Evolutionary conservation across 345 rosid genomes (phyloP).

Genomic region (Aquilaria yunnanensis): DNA sequence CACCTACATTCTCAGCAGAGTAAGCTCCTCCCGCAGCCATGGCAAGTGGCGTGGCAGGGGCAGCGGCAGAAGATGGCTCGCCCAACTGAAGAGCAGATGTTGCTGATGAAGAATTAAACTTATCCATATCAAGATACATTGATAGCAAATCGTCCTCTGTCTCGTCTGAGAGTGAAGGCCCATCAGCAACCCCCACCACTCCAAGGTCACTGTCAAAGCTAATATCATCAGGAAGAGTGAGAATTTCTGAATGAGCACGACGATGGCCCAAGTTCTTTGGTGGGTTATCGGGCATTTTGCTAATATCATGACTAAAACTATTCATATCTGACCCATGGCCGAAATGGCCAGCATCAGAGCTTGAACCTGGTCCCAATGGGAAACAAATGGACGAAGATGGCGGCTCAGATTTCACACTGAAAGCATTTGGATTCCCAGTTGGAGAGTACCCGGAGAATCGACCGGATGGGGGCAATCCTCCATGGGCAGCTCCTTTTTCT

Average conservation of each 20-base stretch:
- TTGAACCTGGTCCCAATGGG: slow-evolving; percentile 33
- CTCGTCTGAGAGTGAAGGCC: slow-evolving; percentile 75
- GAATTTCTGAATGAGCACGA: slow-evolving; percentile 91
- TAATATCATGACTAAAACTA: slow-evolving; percentile 64
- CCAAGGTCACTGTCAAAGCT: slow-evolving; percentile 89
- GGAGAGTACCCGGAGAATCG: slow-evolving; percentile 50
- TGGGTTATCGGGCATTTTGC: slow-evolving; percentile 85
- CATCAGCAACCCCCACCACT: slow-evolving; percentile 66
- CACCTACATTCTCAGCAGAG: slow-evolving; percentile 25
- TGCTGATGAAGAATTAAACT: slow-evolving; percentile 67
- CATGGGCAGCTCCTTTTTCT: slow-evolving; percentile 46
- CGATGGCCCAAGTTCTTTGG: slow-evolving; percentile 86
- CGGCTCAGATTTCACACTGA: slow-evolving; percentile 50
- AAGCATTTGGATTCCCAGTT: slow-evolving; percentile 26
- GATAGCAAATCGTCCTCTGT: slow-evolving; percentile 79
- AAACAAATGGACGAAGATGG: slow-evolving; percentile 27
- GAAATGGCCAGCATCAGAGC: slow-evolving; percentile 30
- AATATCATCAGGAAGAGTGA: slow-evolving; percentile 86
- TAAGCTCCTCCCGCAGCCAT: slow-evolving; percentile 7
- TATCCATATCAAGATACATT: slow-evolving; percentile 89
- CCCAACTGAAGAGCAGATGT: slow-evolving; percentile 58
- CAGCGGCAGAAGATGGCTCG: slow-evolving; percentile 34
- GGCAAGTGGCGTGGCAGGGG: slow-evolving; percentile 14
- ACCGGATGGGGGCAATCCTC: slow-evolving; percentile 52
- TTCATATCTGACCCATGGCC: slow-evolving; percentile 48